Evolutionary conservation across 805 yeast genomes (phyloP), one percentile per base, ranked within the genome.

Genomic region (Yamadazyma akitaensis): DNA sequence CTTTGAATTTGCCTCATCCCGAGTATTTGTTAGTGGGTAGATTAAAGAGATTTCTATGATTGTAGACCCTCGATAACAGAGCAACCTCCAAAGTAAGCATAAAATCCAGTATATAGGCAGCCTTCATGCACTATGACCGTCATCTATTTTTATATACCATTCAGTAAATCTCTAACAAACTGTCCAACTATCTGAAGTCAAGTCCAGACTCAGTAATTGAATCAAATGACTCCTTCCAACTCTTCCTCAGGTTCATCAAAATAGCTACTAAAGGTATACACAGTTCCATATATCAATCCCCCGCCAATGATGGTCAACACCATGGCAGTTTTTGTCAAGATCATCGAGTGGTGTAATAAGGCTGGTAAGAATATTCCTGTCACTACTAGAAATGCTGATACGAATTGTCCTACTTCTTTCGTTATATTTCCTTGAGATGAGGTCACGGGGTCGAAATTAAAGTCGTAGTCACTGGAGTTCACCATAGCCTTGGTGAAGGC

Each of bases 281-380:
- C 89, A 6, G 97, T 85, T 5, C 83, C 78, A 65, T 86, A 91
- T 39, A 92, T 88, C 50, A 91, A 75, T 16, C 76, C 51, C n/a
- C 98, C 98, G 13, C 98, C 99, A 11, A 74, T 47, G 28, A 88
- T 77, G 40, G 96, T 85, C 82, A 92, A 82, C 16, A 79, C 54
- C 65, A 82, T 79, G 17, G 97, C 96, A 5, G 81, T 68, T 14
- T 74, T 63, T n/a, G 83, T 79, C 50, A 92, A 80, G 38, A 89
- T 71, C 50, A 77, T 79, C 41, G 87, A 81, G 65, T 92, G 97
- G 51, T 83, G 82, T 38, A 89, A 77, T 28, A 89, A 76, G 2
- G 86, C 57, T 1, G 98, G 97, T 47, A 91, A 69, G 40, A 65
- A 70, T 13, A 88, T 64, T 4, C 95, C 97, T 40, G 90, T 77